These are phyloP conservation scores for Solanum lignicaule DNA, from an alignment of 257 asterid species.

Conservation along the genomic window DNA sequence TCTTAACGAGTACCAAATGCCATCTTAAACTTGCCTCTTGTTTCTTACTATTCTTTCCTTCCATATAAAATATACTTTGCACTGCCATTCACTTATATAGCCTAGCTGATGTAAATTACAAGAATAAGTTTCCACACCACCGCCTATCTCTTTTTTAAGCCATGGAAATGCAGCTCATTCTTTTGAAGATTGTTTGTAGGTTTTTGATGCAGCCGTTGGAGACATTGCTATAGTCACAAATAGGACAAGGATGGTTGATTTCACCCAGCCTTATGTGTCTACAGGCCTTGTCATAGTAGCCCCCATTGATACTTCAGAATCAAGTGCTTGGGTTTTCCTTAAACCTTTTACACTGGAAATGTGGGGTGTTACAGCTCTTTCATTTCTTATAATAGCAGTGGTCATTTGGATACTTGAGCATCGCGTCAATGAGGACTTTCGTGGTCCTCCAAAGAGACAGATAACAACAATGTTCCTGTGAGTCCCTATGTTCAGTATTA, in stretches of 20 bases:
- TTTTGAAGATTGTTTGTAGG: conserved; percentile 4
- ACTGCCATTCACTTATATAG: background rate
- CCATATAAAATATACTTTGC: background rate
- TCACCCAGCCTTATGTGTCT: conserved; percentile 5
- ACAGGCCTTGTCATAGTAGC: conserved; percentile 19
- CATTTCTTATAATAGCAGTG: conserved; percentile 18
- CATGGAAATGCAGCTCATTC: background rate
- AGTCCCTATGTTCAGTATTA: background rate
- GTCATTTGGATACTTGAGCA: conserved; percentile 25
- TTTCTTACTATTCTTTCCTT: background rate
- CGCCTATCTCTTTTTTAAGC: background rate
- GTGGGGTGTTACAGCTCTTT: conserved; percentile 15
- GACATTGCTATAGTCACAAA: conserved; percentile 25
- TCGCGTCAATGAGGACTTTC: conserved; percentile 22
- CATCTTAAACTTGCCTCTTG: background rate
- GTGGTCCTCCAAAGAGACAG: conserved; percentile 26
- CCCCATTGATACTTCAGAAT: conserved; percentile 7
- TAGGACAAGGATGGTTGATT: conserved; percentile 12
- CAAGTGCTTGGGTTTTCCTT: conserved; percentile 23
- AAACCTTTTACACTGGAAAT: conserved; percentile 15
- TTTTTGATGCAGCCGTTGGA: conserved; percentile 23
- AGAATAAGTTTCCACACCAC: background rate
- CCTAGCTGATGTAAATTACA: background rate
- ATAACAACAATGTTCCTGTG: conserved; percentile 17
- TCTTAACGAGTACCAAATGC: background rate